A percentile compares a stretch with the other conserved stretches of the same genome.
These are phyloP conservation scores for Eimeria zaria DNA, from an alignment of 169 alveolate species.

Conservation along the genomic window DNA sequence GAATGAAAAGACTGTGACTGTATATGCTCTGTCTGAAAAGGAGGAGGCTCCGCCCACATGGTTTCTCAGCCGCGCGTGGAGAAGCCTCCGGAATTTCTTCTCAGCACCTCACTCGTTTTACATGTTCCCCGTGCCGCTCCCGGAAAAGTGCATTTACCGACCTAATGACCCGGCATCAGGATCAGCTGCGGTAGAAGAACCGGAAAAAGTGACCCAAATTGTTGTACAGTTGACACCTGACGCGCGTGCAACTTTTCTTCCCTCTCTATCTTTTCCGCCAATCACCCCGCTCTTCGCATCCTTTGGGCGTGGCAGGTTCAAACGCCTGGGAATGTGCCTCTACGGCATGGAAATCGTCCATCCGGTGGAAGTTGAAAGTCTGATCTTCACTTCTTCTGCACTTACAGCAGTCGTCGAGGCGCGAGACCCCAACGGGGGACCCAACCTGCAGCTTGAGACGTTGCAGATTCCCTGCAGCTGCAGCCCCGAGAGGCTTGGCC, in stretches of 20 bases:
- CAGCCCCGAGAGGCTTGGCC: slow-evolving; percentile 5
- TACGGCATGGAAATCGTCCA: background rate
- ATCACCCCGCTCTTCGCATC: background rate
- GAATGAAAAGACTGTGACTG: background rate
- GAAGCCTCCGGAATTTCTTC: background rate
- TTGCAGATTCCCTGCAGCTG: slow-evolving; percentile 15
- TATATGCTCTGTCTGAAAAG: background rate
- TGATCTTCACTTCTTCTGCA: slow-evolving; percentile 4
- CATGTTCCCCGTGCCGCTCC: background rate
- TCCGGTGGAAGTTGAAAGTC: background rate
- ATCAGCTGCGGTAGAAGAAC: slow-evolving; percentile 1
- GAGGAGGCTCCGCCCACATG: background rate
- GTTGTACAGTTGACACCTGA: slow-evolving; percentile 5
- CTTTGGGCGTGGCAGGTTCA: background rate
- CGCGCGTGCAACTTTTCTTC: background rate
- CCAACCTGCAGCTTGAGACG: background rate
- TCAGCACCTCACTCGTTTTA: background rate
- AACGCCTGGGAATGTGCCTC: background rate
- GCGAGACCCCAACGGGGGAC: background rate
- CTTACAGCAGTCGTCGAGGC: slow-evolving; percentile 6
- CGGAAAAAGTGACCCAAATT: background rate
- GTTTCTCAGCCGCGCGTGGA: background rate
- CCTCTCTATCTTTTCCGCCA: background rate
- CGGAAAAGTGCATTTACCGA: background rate
- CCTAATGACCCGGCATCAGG: background rate